Base-by-base conservation (phyloP, 352 stramenopile genomes). In the Globisporangium echinulatum region DNA sequence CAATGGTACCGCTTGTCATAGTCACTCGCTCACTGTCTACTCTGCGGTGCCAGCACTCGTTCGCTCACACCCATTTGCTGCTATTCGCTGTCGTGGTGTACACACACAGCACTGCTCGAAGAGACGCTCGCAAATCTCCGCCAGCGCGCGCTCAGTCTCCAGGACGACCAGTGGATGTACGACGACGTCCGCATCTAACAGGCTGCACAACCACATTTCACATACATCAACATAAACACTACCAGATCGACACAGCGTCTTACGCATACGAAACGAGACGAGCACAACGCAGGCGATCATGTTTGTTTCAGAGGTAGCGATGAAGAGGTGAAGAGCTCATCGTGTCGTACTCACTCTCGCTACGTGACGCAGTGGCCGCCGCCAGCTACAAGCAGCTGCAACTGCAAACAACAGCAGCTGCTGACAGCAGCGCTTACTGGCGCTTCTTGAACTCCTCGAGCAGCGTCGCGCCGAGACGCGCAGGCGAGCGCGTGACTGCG, bases 401-500 rank as follows among this genome's bases (percentile, higher is more conserved):
- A 33, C 25, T 33, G 25, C 25, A 33, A 33, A 33, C 25, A 33
- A 2, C 25, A 3, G 25, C 25, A 3, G 25, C 25, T 33, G 25
- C 25, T 33, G 25, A 33, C 25, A 33, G 25, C 25, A 38, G 17
- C 40, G 17, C 52, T 74, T 79, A 84, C 62, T 68, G 63, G 49
- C 78, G 76, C 67, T 85, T 85, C 69, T 93, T 79, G 87, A 99
- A 98, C 62, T 96, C 89, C 68, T 98, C 87, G 56, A 99, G 77
- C 92, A 99, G 98, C 60, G 94, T 98, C 55, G 74, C 79, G 59
- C 97, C 97, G 52, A 99, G 81, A 74, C 97, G 88, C 49, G 97
- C 96, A 49, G 97, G 97, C 64, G 92, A 98, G 72, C 96, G 82
- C 54, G 96, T 98, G 61, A 99, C 90, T 54, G 97, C 77, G 61